Percentiles rank a stretch among this genome's conserved stretches.
phyloP scores from a whole-genome alignment of 2,329 filamentous ascomycete species.

The Colletotrichum sansevieriae region DNA sequence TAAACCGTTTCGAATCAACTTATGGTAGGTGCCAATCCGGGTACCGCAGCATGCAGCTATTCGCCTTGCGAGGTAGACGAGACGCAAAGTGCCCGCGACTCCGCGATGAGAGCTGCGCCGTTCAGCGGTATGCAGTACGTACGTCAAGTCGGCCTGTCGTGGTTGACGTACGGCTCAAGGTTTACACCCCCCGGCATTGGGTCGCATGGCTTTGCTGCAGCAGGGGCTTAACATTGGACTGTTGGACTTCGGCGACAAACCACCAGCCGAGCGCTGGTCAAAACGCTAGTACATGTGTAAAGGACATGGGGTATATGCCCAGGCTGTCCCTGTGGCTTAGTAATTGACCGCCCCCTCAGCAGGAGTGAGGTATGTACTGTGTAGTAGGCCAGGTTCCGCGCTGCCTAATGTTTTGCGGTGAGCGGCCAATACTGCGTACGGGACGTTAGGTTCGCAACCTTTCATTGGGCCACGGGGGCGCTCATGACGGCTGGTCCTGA shows the following conservation, averaged over 20 bases:
- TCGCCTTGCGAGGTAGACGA: slow-evolving; percentile 28
- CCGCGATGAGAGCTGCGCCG: slow-evolving; percentile 32
- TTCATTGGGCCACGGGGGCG: slow-evolving; percentile 22
- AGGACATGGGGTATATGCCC: slow-evolving; percentile 27
- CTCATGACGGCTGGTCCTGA: slow-evolving; percentile 23
- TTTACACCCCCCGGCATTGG: slow-evolving; percentile 38
- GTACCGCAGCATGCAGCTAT: slow-evolving; percentile 9
- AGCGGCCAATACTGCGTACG: slow-evolving; percentile 11
- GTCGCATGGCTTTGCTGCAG: slow-evolving; percentile 38
- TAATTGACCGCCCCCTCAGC: slow-evolving; percentile 36
- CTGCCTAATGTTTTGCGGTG: slow-evolving; percentile 39
- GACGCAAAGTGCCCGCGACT: slow-evolving; percentile 27
- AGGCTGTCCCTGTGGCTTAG: slow-evolving; percentile 39
- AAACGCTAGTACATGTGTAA: slow-evolving; percentile 35
- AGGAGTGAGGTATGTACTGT: background rate
- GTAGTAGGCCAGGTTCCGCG: slow-evolving; percentile 22
- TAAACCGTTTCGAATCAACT: background rate
- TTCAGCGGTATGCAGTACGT: slow-evolving; percentile 13
- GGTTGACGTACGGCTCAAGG: slow-evolving; percentile 26
- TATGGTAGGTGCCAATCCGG: slow-evolving; percentile 1
- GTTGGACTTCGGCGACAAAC: slow-evolving; percentile 36
- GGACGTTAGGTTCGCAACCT: slow-evolving; percentile 22
- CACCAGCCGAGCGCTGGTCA: slow-evolving; percentile 32
- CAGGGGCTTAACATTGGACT: slow-evolving; percentile 32
- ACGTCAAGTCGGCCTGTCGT: background rate